Evolutionary conservation across 192 early-diverging fungal genomes (phyloP), one percentile per base, ranked within the genome.

Genomic region (Piromyces finnis): DNA sequence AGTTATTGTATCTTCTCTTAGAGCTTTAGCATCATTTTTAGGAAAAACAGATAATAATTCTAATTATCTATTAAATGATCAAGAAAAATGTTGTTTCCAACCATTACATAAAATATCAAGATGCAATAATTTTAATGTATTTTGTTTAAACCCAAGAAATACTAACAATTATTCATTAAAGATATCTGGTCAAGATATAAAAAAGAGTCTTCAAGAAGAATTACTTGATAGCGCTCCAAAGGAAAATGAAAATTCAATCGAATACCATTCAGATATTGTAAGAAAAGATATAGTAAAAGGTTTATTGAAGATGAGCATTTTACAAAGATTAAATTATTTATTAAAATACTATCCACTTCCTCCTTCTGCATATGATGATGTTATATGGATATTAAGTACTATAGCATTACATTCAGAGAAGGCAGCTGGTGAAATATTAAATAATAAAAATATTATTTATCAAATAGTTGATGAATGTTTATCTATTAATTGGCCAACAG

Each of bases 1-100:
- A 9, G 93, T 89, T 18, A 39, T 91, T 9, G 85, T 87, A 1
- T 87, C 83, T 35, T 86, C 89, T 4, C 78, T 93, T 29, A 82
- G 84, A 30, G 86, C 87, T 0, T 29, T 92, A 1, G 83, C 82
- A 29, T 81, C 89, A 15, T 28, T 59, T 26, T 29, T 79, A 83
- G 90, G 86, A n/a, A 68, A 68, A n/a, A 7, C 51, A 0, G 9
- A 68, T 9, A 32, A 32, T 32, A 32, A 32, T 32, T 32, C 9
- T 32, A 32, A 32, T 9, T 6, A 32, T 32, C 3, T 32, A 7
- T 7, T 68, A 0, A n/a, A 68, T 5, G 5, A 26, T n/a, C 2
- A 22, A 68, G 16, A n/a, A 68, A 6, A 68, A 68, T n/a, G n/a
- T 2, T 22, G 1, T 7, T 68, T 68, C 22, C 51, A 68, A 11